phyloP scores from a whole-genome alignment of 2,329 filamentous ascomycete genomes.

The Ophiobolus disseminans region DNA sequence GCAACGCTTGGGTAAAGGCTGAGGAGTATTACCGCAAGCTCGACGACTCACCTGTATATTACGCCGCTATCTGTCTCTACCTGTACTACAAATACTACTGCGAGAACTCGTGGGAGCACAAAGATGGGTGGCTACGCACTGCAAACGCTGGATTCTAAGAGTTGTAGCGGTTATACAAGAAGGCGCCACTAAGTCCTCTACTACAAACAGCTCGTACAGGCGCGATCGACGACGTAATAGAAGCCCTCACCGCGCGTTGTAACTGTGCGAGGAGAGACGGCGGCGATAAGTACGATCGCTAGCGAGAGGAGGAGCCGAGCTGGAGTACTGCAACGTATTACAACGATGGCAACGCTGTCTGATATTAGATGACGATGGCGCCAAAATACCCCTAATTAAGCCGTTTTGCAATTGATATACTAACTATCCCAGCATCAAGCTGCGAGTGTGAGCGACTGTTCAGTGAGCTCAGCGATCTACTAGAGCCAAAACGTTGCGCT shows the following conservation, averaged over 20 bases:
- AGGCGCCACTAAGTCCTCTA: neutral
- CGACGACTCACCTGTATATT: conserved; percentile 1
- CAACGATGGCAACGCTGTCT: conserved; percentile 3
- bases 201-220: neutral
- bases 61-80: conserved; percentile 1
- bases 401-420: conserved; percentile 4
- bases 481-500: conserved; percentile 2
- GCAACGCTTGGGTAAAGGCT: neutral
- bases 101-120: conserved; percentile 3
- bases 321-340: too few relatives aligned
- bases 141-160: conserved; percentile 1
- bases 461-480: conserved; percentile 5
- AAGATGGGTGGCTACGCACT: neutral
- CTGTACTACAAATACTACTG: conserved; percentile 9
- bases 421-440: conserved; percentile 7
- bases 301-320: neutral
- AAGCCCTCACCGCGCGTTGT: too few relatives aligned
- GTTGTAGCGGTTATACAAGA: neutral
- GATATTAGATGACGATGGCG: neutral
- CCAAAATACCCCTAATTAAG: conserved; percentile 4
- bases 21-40: conserved; percentile 4
- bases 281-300: conserved; percentile 1
- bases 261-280: too few relatives aligned
- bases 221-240: neutral
- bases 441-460: conserved; percentile 2